A percentile compares a stretch with the other conserved stretches of the same genome.
phyloP scores from a whole-genome alignment of 148 eudicot genomes.

The Nyssa sinensis region DNA sequence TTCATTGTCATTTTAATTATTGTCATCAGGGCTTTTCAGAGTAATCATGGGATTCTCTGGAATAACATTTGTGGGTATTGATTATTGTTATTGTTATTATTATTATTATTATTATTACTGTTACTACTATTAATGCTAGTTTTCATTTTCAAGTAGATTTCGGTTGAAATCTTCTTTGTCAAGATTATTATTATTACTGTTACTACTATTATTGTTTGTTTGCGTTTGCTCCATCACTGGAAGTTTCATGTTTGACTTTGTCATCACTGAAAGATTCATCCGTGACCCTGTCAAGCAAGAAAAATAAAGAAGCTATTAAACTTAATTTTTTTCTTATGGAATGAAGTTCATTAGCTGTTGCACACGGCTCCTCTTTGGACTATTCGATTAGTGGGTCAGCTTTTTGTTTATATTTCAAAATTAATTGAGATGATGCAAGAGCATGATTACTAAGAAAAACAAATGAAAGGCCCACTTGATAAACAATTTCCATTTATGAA shows the following conservation, averaged over 20 bases:
- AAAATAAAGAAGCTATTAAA: not conserved
- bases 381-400: slow-evolving; percentile 2
- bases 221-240: not conserved
- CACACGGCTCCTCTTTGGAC: not conserved
- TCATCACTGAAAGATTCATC: not conserved
- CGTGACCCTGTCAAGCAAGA: slow-evolving; percentile 6
- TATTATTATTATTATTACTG: not conserved
- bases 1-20: not conserved
- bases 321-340: not conserved
- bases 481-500: not conserved
- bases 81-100: not conserved
- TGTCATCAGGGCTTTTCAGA: not conserved
- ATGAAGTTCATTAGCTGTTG: not conserved
- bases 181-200: not conserved
- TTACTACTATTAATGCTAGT: not conserved
- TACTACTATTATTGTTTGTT: not conserved
- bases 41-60: not conserved
- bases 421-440: not conserved
- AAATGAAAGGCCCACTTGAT: not conserved
- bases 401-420: not conserved
- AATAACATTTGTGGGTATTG: not conserved
- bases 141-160: not conserved
- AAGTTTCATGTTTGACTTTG: too few species aligned
- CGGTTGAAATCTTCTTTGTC: slow-evolving; percentile 1
- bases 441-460: not conserved